Base-by-base conservation (phyloP, 805 yeast genomes). In the Wickerhamiella cacticola region DNA sequence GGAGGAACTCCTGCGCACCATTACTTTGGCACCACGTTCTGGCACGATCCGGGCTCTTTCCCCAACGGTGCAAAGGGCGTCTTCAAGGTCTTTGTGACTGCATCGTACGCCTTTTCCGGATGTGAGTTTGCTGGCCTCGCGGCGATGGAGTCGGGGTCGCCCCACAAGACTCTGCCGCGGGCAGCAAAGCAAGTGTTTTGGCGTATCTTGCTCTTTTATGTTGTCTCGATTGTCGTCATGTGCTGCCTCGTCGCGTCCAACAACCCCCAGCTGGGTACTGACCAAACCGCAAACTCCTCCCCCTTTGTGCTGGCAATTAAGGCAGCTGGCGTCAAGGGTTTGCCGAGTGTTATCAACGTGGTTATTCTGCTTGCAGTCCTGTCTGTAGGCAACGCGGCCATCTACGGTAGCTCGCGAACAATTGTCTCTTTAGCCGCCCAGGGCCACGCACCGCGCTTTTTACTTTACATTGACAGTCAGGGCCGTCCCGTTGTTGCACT, bases 141-240 rank as follows among this genome's bases (percentile, higher is more conserved):
- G 7, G 82, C 88, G 24, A 88, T 88, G 7, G 94, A 83, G 63
- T 71, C 85, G 21, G 73, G 64, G 28, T 74, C 81, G 61, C 89
- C 92, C 41, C 68, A 80, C 56, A 69, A 68, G 48, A 64, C 82
- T 1, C 70, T 82, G 48, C 92, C 89, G 26, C 71, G 73, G 43
- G 88, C 89, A 38, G 76, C 80, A 50, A 82, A 82, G 63, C 88
- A 83, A 65, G 85, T 82, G 3, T 81, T 84, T 66, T 82, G 89
- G 88, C 73, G 92, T 65, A 79, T 83, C 49, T 66, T 79, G 13
- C 63, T 81, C 54, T 82, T 83, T 60, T 84, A 84, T 66, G 69
- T 84, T 61, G 66, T 72, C 10, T 70, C 79, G 52, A 73, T 65
- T 59, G 78, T 65, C 49, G 68, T 72, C 55, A 74, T 70, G 55